Base-by-base conservation (phyloP, 441 rosid species). In the Populus hybrid region DNA sequence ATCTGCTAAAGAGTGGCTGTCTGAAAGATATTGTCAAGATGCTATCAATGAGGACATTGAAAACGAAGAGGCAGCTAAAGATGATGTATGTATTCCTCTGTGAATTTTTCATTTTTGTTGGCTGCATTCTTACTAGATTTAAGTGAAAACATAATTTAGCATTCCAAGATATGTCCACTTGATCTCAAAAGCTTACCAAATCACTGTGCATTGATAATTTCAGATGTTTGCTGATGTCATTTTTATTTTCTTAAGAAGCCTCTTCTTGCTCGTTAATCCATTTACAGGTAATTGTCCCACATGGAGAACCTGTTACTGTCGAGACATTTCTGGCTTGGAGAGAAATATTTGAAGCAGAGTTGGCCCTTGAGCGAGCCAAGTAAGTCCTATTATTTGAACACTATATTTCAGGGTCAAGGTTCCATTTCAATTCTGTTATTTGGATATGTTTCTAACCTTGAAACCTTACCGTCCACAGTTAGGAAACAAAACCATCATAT, bases 281-380 rank as follows among this genome's bases (percentile, higher is more conserved):
- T 31, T 36, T 53, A 64, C 86, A 94, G 96, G 84, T 94, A 26
- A 88, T 94, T 86, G 79, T 96, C 64, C 99, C 98, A 69, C 99
- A 94, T 86, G 99, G 99, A 83, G 99, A 96, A 86, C 91, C 98
- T 83, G 99, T 96, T 80, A 94, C 98, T 7, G 82, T 93, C 80
- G 97, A 94, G 74, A 92, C 97, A 20, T 96, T 96, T 90, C 76
- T 91, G 81, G 97, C 90, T 4, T 94, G 99, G 99, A 92, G 99
- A 81, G 99, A 96, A 84, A 91, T 94, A 87, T 94, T 82, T 83
- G 98, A 96, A 82, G 99, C 98, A 79, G 99, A 94, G 88, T 85
- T 93, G 86, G 98, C 99, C 64, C 91, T 94, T 81, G 96, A 96
- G 82, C 87, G 93, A 80, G 99, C 98, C 83, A 96, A 96, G 99